Evolutionary conservation across 2,329 filamentous ascomycete genomes (phyloP), one percentile per base, ranked within the genome.

Genomic region (Clonostachys byssicola): DNA sequence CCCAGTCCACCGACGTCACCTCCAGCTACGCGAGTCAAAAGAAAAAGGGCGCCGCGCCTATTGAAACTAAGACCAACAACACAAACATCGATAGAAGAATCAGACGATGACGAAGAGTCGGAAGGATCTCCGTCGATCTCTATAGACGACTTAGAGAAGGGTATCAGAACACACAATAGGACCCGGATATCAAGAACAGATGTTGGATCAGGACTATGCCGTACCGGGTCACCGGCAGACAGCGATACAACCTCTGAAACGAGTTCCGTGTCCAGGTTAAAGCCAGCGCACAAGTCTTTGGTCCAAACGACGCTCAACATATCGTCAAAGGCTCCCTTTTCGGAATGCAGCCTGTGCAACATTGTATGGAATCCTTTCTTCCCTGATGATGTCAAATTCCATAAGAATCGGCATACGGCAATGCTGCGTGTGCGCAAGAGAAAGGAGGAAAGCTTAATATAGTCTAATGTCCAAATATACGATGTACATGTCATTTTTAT

Each of bases 261-360:
- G 34, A 10, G 18, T 12, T 41, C 8, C 20, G 16, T 16, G 17
- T 16, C 40, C 33, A 41, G 56, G 34, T 16, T 50, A 13, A 43
- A 52, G 2, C 44, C 60, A 3, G 52, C 58, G 38, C n/a, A 51
- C 8, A 42, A 52, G 2, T 47, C 62, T 2, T 51, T 55, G 2
- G 56, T 73, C 1, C 71, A 74, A 44, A 73, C 67, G 2, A 73
- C 70, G 2, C 60, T 73, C n/a, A 73, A 73, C 34, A 57, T 74
- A 3, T 72, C 71, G 0, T 59, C 63, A 2, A 61, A 66, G 23
- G 65, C 68, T 4, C 57, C 69, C 2, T 73, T 73, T 49, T 64
- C 67, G 3, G 70, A 74, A 46, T 74, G 71, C 51, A 69, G 61
- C 44, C 48, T 64, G 4, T 74, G 71, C 51, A 59, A 71, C 45